Evolutionary conservation across 2,329 filamentous ascomycete species (phyloP), one percentile per base, ranked within the genome.

Genomic region (Cladosporium sp.): DNA sequence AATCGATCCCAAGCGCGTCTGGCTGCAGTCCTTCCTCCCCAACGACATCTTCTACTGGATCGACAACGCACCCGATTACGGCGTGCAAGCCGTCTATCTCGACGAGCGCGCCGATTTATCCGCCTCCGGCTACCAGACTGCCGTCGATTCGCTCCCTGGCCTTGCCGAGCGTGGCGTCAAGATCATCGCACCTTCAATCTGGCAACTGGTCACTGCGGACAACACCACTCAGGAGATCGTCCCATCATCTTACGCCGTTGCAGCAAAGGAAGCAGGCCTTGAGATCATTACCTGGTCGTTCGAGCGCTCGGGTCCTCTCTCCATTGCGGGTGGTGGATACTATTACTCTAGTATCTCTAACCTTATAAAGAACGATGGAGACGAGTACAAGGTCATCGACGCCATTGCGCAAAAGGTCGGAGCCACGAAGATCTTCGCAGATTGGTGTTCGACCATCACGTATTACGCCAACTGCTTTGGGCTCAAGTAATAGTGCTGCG

Each of bases 381-480:
- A 91, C 68, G 84, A 89, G 72, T 91, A 86, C 73, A 85, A 82
- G 30, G 80, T 91, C n/a, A 74, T 92, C 44, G 85, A 92, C 70
- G 87, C 90, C 1, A 78, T 92, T 67, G 85, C 81, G 2, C 80
- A 83, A 69, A 78, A 91, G 71, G 85, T 91, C 11, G 84, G 85
- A 0, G 85, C 90, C 15, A 76, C 79, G 34, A 87, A 82, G 4
- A 82, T 92, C 68, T 92, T 92, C 71, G 84, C 85, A 4, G 90
- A 92, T 75, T 92, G 89, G 90, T 85, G 85, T 18, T 86, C 87
- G 12, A 90, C 88, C 0, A 84, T 87, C 8, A 90, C 88, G 0
- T 91, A 89, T 70, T 92, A 90, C 76, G 89, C 88, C 69, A 92
- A 90, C 72, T 92, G 89, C 78, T 87, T 91, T 69, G 84, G 79